These are phyloP conservation scores for Amanita phalloides DNA, from an alignment of 768 basidiomycete genomes.

Conservation along the genomic window DNA sequence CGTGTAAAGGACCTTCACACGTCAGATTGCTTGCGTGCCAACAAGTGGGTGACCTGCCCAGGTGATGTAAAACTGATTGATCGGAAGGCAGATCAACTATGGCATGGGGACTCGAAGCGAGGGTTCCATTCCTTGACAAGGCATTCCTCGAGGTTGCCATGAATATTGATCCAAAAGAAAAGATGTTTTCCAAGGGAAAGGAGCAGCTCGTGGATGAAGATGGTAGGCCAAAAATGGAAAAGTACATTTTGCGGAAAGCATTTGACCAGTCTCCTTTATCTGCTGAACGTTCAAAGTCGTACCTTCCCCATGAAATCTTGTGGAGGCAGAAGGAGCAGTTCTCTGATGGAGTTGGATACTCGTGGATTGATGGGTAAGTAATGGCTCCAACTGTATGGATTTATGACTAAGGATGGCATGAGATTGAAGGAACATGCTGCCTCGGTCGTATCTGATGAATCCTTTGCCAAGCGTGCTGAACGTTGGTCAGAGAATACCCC, in stretches of 20 bases:
- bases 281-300: slow-evolving; percentile 40
- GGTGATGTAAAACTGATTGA: not conserved
- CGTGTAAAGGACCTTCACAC: slow-evolving; percentile 98
- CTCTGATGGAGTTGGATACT: slow-evolving; percentile 97
- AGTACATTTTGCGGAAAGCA: slow-evolving; percentile 95
- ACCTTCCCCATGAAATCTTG: slow-evolving; percentile 87
- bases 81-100: slow-evolving; percentile 69
- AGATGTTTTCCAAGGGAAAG: slow-evolving; percentile 81
- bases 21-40: slow-evolving; percentile 92
- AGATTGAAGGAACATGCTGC: slow-evolving; percentile 76
- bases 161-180: slow-evolving; percentile 80
- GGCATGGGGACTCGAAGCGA: slow-evolving; percentile 99
- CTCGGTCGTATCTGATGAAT: slow-evolving; percentile 67
- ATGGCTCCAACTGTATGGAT: not conserved
- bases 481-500: slow-evolving; percentile 77
- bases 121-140: slow-evolving; percentile 98
- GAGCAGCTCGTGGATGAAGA: slow-evolving; percentile 70
- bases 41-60: slow-evolving; percentile 57
- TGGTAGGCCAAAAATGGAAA: slow-evolving; percentile 91
- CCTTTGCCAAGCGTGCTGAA: slow-evolving; percentile 57
- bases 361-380: slow-evolving; percentile 91
- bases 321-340: slow-evolving; percentile 99
- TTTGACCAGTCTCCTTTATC: slow-evolving; percentile 65
- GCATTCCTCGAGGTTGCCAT: slow-evolving; percentile 89
- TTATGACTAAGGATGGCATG: slow-evolving; percentile 16